Base-by-base conservation (phyloP, 306 rosid genomes). In the Spatholobus suberectus region DNA sequence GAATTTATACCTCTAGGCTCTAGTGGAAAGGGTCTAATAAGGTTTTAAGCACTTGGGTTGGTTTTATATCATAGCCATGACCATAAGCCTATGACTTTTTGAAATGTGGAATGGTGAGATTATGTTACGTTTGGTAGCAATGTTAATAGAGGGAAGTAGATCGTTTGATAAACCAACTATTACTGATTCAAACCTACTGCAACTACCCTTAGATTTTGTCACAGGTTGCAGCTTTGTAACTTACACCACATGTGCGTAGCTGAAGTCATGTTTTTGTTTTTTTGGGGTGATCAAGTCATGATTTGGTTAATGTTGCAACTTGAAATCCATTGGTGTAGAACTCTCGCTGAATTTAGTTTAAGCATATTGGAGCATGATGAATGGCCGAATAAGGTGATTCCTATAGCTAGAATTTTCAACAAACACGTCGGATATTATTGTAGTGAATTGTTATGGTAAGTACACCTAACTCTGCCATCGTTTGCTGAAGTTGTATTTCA, bases 161-260 rank as follows among this genome's bases (percentile, higher is more conserved):
- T 86, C 21, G 92, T 87, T 83, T 75, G 96, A 89, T 89, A 35
- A 63, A 90, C 92, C 76, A 85, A 90, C 88, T 37, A 65, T 47
- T 67, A 79, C 67, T 70, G 8, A 72, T 78, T 89, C 93, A 69
- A 75, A 89, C 91, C 93, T 71, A 84, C 90, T 88, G 44, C 90
- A 92, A 24, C 97, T 70, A 92, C 87, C 84, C 21, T 5, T 59
- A 9, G 55, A 6, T 55, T 86, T 82, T 81, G 79, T 70, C 76
- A 62, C 87, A 84, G 27, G 14, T 15, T 65, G n/a, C 29, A 67
- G 47, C 29, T 55, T 24, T 68, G 37, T 46, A 63, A 24, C 57
- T 68, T 41, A 37, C 29, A 41, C 14, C 61, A 40, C 61, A 38
- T 11, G 35, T 21, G 68, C 59, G 41, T 26, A 32, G 77, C 8